Evolutionary conservation across 2,329 filamentous ascomycete species (phyloP).

Genomic region (Pochonia chlamydosporia): DNA sequence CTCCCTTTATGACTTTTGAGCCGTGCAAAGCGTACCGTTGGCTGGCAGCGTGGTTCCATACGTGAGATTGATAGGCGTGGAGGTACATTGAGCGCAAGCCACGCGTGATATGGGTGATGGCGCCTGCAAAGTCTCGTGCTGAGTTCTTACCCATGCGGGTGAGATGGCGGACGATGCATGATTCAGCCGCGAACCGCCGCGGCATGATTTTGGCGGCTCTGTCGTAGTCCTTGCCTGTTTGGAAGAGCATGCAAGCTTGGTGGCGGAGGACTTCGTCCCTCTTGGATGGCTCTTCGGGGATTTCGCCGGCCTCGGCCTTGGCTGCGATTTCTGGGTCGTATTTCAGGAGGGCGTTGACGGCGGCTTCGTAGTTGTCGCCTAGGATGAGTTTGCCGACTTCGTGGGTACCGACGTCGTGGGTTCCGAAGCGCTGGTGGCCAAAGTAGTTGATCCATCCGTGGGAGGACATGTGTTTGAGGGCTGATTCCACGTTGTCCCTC

Average conservation of each 20-base stretch:
- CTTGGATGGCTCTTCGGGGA: slow-evolving; percentile 45
- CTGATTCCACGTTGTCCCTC: slow-evolving; percentile 39
- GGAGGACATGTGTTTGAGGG: slow-evolving; percentile 61
- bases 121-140: slow-evolving; percentile 70
- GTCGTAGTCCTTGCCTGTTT: slow-evolving; percentile 49
- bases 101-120: slow-evolving; percentile 72
- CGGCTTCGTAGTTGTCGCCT: slow-evolving; percentile 72
- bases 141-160: slow-evolving; percentile 39
- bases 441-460: slow-evolving; percentile 97
- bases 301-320: slow-evolving; percentile 30
- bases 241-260: slow-evolving; percentile 70
- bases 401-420: slow-evolving; percentile 80
- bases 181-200: slow-evolving; percentile 75
- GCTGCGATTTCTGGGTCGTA: slow-evolving; percentile 60
- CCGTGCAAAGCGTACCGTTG: slow-evolving; percentile 76
- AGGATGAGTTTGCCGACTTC: slow-evolving; percentile 79
- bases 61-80: slow-evolving; percentile 89
- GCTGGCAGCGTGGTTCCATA: slow-evolving; percentile 86
- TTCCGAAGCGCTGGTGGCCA: slow-evolving; percentile 93
- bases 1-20: slow-evolving; percentile 68
- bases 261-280: slow-evolving; percentile 76
- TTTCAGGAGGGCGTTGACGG: slow-evolving; percentile 69
- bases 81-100: slow-evolving; percentile 90
- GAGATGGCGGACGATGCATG: slow-evolving; percentile 72
- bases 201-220: slow-evolving; percentile 66